Conservation (phyloP, 306 rosid genomes). For the Styphnolobium japonicum region DNA sequence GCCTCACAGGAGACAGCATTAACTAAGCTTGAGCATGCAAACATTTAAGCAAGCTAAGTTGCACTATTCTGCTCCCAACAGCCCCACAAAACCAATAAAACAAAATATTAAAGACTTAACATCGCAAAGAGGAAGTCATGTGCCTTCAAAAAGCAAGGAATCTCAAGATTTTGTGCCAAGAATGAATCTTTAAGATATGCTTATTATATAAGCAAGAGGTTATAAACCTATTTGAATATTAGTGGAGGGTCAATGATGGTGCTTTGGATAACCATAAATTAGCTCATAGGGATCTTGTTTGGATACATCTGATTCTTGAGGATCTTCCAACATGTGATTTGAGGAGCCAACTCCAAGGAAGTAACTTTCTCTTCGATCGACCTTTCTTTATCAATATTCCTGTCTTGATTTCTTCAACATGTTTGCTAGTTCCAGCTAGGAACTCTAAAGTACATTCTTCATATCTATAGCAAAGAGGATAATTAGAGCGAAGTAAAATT, state of each 20-base stretch:
- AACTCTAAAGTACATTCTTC: constrained; percentile 11
- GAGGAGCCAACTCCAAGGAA: constrained; percentile 23
- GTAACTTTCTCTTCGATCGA: constrained; percentile 1
- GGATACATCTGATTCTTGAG: constrained; percentile 26
- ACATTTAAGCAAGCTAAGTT: constrained; percentile 13
- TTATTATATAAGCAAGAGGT: constrained; percentile 27
- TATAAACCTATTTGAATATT: constrained; percentile 28
- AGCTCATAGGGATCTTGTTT: constrained; percentile 35
- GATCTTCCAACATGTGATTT: constrained; percentile 43
- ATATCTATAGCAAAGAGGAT: not conserved
- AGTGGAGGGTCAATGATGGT: constrained; percentile 40
- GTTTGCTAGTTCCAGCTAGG: constrained; percentile 5
- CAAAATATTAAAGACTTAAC: not conserved
- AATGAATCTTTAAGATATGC: constrained; percentile 35
- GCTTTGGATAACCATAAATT: constrained; percentile 42
- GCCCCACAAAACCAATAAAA: not conserved
- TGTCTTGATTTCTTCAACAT: constrained; percentile 17
- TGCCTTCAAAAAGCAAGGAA: constrained; percentile 33
- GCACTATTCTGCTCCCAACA: not conserved
- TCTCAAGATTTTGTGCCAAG: constrained; percentile 30
- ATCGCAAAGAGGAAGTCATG: constrained; percentile 33
- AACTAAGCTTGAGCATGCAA: constrained; percentile 17
- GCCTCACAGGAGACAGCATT: constrained; percentile 24
- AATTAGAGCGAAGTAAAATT: not conserved
- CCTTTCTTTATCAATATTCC: not conserved